Evolutionary conservation across 345 rosid species (phyloP).

Genomic region (Zanthoxylum bungeanum): DNA sequence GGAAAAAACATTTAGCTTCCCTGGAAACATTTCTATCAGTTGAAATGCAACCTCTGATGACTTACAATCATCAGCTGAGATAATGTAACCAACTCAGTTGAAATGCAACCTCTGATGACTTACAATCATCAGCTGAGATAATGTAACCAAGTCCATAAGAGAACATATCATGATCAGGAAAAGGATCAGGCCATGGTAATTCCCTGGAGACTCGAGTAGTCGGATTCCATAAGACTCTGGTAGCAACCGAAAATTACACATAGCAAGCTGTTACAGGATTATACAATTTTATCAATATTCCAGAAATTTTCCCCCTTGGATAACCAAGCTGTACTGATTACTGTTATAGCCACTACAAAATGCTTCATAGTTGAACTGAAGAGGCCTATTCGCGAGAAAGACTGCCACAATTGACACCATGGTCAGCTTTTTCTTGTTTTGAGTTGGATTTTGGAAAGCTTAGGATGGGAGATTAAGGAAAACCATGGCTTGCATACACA

Average conservation of each 20-base stretch:
- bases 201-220: slow-evolving; percentile 14
- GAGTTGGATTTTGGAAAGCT: not conserved
- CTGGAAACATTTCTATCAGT: not conserved
- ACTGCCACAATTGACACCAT: not conserved
- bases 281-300: slow-evolving; percentile 9
- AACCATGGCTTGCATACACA: not conserved
- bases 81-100: slow-evolving; percentile 33
- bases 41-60: slow-evolving; percentile 8
- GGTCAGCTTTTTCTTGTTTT: not conserved
- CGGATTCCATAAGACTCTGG: slow-evolving; percentile 38
- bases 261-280: slow-evolving; percentile 28
- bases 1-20: slow-evolving; percentile 13
- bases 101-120: slow-evolving; percentile 9
- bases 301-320: not conserved
- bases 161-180: not conserved
- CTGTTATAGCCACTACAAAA: not conserved
- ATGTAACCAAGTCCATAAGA: slow-evolving; percentile 37
- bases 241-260: slow-evolving; percentile 22
- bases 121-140: slow-evolving; percentile 25
- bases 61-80: slow-evolving; percentile 24
- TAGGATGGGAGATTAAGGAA: not conserved
- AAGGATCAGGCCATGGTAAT: slow-evolving; percentile 21
- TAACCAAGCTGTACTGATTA: not conserved
- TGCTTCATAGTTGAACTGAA: not conserved
- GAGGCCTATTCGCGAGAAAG: not conserved